A percentile compares a stretch with the other conserved stretches of the same genome.
These are phyloP conservation scores for Solidago caesia DNA, from an alignment of 129 eudicot species.

Conservation along the genomic window DNA sequence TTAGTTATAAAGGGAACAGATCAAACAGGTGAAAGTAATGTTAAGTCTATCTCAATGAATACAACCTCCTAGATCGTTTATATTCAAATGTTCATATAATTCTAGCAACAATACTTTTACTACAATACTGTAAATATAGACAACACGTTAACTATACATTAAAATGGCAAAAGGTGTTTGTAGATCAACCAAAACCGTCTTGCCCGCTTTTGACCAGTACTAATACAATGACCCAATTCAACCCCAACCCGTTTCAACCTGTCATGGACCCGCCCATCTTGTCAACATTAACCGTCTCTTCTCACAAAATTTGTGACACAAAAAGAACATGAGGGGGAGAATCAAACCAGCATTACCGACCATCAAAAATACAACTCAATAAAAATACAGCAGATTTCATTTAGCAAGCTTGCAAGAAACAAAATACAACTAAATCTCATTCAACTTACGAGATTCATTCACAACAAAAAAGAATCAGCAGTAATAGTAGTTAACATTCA, in stretches of 20 bases:
- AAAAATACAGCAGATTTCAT: background rate
- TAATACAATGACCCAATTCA: background rate
- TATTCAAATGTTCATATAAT: background rate
- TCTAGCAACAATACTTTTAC: background rate
- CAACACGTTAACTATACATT: too few species aligned
- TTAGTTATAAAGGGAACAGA: background rate
- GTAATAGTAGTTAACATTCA: conserved; percentile 12
- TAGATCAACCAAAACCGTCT: background rate
- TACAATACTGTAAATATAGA: too few species aligned
- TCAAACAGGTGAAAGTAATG: background rate
- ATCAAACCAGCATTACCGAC: background rate
- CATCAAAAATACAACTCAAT: background rate
- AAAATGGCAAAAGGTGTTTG: background rate
- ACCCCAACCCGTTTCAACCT: background rate
- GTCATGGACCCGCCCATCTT: background rate
- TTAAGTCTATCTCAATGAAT: background rate
- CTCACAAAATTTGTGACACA: too few species aligned
- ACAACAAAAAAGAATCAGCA: conserved; percentile 12
- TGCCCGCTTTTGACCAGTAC: background rate
- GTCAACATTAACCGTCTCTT: background rate
- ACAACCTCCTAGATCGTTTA: background rate
- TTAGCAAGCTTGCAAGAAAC: background rate
- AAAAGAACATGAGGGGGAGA: background rate
- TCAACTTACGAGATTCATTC: background rate
- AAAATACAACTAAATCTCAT: background rate